Base-by-base conservation (phyloP, 345 rosid genomes). In the Jatropha curcas region DNA sequence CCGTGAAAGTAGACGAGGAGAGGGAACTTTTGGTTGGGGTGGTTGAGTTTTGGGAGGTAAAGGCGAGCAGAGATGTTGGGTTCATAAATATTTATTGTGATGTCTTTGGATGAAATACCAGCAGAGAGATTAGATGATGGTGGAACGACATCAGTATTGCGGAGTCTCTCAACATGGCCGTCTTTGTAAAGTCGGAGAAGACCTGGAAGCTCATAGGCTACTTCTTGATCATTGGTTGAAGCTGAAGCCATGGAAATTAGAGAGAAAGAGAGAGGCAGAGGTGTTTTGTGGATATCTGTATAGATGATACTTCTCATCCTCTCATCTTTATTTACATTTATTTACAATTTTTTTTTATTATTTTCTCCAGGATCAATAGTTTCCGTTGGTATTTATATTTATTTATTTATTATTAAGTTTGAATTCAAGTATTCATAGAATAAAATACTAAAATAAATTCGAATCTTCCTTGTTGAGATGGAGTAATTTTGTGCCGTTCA, bases 1-100 rank as follows among this genome's bases (percentile, higher is more conserved):
- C 89, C 91, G 57, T 83, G 88, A 75, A 89, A 84, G 82, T 84
- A 86, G 67, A 87, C 76, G 0, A 87, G 82, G 43, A 89, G 59
- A 30, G 88, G 88, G 11, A 86, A 67, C 20, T 86, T 88, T 7
- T 69, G 73, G 51, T 35, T 25, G 0, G 66, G 59, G n/a, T 25
- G 39, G 65, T 73, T 9, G 31, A 69, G 52, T 67, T 73, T 74
- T 4, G 89, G 89, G 31, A 87, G 85, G 71, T 74, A 85, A 58
- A 87, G 74, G 31, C 90, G 86, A 17, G 85, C 89, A 50, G 82
- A 79, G 73, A 87, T 70, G 65, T 71, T 43, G 65, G 80, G 27
- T 56, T 76, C 72, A 11, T 63, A 71, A 2, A 71, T 27, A 39
- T n/a, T n/a, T n/a, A 80, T 59, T 0, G 73, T 46, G 0, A 84